Evolutionary conservation across 192 early-diverging fungal species (phyloP).

Genomic region (Anaeromyces robustus): DNA sequence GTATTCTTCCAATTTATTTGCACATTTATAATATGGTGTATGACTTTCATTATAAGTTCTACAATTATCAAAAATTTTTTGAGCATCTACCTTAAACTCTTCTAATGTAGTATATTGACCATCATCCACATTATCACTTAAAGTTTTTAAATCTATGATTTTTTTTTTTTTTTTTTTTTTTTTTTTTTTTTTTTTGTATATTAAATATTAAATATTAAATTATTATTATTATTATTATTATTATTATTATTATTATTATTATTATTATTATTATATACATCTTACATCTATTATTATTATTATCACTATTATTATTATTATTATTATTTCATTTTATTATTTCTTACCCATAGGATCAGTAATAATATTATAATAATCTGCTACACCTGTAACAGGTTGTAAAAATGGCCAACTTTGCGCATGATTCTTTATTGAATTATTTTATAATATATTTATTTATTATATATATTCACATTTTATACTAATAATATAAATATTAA

Average conservation of each 20-base stretch:
- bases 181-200: too few species aligned
- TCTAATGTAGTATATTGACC: conserved; percentile 70
- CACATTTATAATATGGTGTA: conserved; percentile 68
- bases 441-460: too few species aligned
- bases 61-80: conserved; percentile 90
- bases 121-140: conserved; percentile 67
- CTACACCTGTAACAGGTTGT: conserved; percentile 82
- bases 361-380: conserved; percentile 91
- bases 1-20: conserved; percentile 55
- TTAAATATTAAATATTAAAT: background rate
- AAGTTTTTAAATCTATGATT: conserved; percentile 54
- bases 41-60: conserved; percentile 77
- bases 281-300: too few species aligned
- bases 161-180: too few species aligned
- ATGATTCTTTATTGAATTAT: conserved; percentile 37
- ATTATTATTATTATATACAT: background rate
- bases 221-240: background rate
- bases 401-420: conserved; percentile 82
- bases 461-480: too few species aligned
- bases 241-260: background rate
- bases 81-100: conserved; percentile 66
- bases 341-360: conserved; percentile 84
- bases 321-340: conserved; percentile 1
- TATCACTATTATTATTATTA: background rate
- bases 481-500: conserved; percentile 9